Conservation (phyloP, 2,329 filamentous ascomycete species). For the Curvularia sp. region DNA sequence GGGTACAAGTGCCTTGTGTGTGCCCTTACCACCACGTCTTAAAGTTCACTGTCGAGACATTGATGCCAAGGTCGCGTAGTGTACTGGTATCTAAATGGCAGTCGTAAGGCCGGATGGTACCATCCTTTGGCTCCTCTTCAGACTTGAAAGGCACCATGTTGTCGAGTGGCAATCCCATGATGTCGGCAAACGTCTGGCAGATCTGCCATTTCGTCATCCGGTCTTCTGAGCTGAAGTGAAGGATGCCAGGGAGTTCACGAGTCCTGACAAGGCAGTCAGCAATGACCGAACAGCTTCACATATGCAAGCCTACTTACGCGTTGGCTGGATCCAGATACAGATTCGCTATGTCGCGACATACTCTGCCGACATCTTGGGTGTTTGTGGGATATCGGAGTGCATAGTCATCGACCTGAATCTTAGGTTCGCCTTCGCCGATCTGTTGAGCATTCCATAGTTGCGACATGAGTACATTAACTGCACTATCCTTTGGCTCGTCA, state of each 20-base stretch:
- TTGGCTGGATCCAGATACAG: conserved; percentile 62
- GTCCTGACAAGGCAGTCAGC: conserved; percentile 19
- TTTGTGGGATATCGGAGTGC: conserved; percentile 85
- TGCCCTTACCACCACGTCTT: conserved; percentile 74
- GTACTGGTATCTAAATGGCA: conserved; percentile 82
- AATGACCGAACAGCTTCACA: not conserved
- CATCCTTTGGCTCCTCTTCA: conserved; percentile 73
- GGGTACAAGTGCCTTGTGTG: not conserved
- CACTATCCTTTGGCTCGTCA: conserved; percentile 75
- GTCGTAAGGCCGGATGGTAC: conserved; percentile 83
- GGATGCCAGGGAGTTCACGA: conserved; percentile 68
- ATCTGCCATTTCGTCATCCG: conserved; percentile 90
- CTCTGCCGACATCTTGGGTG: conserved; percentile 83
- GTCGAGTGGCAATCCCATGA: conserved; percentile 75
- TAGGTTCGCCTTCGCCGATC: conserved; percentile 53
- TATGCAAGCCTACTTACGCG: conserved; percentile 29
- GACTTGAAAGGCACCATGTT: conserved; percentile 65
- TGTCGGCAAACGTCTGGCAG: conserved; percentile 76
- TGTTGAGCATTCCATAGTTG: conserved; percentile 76
- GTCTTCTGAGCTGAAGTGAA: conserved; percentile 90
- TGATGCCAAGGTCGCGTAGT: conserved; percentile 75
- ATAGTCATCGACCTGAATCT: conserved; percentile 84
- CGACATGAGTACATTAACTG: conserved; percentile 82
- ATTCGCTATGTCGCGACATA: conserved; percentile 75
- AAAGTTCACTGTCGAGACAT: conserved; percentile 78